Evolutionary conservation across 768 basidiomycete species (phyloP).

Genomic region (Hebeloma cylindrosporum): DNA sequence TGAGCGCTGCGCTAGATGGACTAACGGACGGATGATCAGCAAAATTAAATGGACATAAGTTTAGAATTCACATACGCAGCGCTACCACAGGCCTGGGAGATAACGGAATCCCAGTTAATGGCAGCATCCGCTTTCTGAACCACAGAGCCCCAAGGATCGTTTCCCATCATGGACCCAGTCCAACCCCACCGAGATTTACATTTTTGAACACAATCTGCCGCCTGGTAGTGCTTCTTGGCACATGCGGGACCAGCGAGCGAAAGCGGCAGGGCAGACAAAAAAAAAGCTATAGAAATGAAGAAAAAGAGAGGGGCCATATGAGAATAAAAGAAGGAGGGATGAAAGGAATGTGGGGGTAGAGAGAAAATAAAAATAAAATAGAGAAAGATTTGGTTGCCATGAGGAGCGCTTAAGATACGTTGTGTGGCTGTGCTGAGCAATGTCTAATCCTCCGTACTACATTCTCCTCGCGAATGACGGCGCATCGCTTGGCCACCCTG

Average conservation of each 20-base stretch:
- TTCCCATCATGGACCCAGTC: constrained; percentile 49
- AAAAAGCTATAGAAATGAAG: constrained; percentile 34
- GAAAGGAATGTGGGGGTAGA: constrained; percentile 19
- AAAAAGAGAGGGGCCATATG: constrained; percentile 39
- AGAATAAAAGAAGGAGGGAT: constrained; percentile 24
- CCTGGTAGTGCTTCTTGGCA: constrained; percentile 35
- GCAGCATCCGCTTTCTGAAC: constrained; percentile 35
- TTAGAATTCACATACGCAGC: constrained; percentile 14
- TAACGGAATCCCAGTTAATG: constrained; percentile 32
- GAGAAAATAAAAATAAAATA: constrained; percentile 23
- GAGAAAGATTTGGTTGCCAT: constrained; percentile 2
- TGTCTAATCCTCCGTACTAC: constrained; percentile 63
- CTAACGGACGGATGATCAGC: constrained; percentile 15
- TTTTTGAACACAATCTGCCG: constrained; percentile 35
- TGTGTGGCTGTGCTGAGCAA: too few species aligned
- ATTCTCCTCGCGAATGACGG: constrained; percentile 58
- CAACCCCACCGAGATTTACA: constrained; percentile 49
- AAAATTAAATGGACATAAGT: not conserved
- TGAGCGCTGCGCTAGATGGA: constrained; percentile 12
- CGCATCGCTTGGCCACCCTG: constrained; percentile 69
- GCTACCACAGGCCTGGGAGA: constrained; percentile 46
- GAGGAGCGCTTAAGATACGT: not conserved
- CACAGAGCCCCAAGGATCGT: constrained; percentile 57
- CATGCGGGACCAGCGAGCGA: constrained; percentile 49
- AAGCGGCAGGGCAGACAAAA: constrained; percentile 35